Conservation (phyloP, 768 basidiomycete species). For the Xanthoconium stramineum region DNA sequence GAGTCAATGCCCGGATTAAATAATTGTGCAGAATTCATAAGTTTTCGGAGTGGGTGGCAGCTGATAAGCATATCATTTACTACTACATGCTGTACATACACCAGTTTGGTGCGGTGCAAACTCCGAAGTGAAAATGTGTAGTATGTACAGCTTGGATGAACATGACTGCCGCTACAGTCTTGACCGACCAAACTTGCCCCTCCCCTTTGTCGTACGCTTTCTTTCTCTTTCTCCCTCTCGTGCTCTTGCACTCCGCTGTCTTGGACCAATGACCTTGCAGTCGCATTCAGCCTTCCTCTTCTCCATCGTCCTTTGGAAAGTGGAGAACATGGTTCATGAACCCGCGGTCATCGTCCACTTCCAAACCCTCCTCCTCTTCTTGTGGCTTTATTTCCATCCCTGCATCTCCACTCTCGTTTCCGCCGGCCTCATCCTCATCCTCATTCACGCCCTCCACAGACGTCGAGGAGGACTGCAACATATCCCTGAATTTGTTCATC, state of each 20-base stretch:
- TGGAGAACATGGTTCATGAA: constrained; percentile 71
- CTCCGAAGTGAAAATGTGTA: not conserved
- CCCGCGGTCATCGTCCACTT: constrained; percentile 73
- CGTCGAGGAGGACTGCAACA: constrained; percentile 52
- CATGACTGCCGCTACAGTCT: constrained; percentile 19
- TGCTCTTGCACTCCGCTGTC: constrained; percentile 67
- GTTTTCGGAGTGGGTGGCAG: not conserved
- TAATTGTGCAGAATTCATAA: too few species aligned
- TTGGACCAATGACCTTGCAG: constrained; percentile 87
- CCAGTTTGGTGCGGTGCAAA: not conserved
- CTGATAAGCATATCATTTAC: not conserved
- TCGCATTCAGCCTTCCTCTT: constrained; percentile 83
- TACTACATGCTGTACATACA: constrained; percentile 5
- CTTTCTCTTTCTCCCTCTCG: constrained; percentile 75
- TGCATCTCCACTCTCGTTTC: constrained; percentile 7
- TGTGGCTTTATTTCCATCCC: constrained; percentile 13
- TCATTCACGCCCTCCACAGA: constrained; percentile 28
- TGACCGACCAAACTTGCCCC: constrained; percentile 15
- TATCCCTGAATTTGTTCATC: constrained; percentile 67
- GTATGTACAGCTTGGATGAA: not conserved
- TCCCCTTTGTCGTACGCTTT: constrained; percentile 38
- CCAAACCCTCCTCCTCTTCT: constrained; percentile 56
- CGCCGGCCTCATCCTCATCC: constrained; percentile 18
- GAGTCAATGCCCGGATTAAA: not conserved
- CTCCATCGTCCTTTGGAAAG: constrained; percentile 77